Percentiles rank a stretch among this genome's conserved stretches.
These are phyloP conservation scores for Nicotiana sylvestris DNA, from an alignment of 257 asterid genomes.

Conservation along the genomic window DNA sequence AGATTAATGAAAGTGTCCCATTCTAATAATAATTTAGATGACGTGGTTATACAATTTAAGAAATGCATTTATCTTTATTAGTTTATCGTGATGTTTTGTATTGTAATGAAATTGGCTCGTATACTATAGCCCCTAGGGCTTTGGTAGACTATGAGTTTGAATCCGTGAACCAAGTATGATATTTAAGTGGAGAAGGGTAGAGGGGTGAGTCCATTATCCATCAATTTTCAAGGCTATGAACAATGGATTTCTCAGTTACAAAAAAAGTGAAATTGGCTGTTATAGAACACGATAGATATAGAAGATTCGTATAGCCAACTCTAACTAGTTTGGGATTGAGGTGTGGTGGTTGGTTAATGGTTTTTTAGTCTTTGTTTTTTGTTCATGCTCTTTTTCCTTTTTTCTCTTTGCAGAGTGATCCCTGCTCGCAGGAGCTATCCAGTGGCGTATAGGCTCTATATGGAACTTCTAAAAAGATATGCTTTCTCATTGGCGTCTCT, in stretches of 20 bases:
- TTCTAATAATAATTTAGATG: not conserved
- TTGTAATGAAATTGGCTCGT: not conserved
- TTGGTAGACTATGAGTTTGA: not conserved
- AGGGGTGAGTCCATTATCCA: not conserved
- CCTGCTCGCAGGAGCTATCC: slow-evolving; percentile 68
- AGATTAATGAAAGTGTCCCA: not conserved
- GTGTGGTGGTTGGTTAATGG: not conserved
- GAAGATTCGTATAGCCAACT: not conserved
- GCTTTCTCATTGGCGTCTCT: slow-evolving; percentile 69
- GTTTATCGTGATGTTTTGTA: not conserved
- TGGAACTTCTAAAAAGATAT: slow-evolving; percentile 82
- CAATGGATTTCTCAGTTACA: not conserved
- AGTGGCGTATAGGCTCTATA: slow-evolving; percentile 72
- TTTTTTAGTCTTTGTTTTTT: slow-evolving; percentile 1
- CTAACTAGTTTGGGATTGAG: not conserved
- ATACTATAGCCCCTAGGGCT: not conserved
- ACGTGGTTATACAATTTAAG: not conserved
- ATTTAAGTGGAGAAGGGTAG: not conserved
- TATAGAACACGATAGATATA: not conserved
- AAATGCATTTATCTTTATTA: not conserved
- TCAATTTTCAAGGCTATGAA: not conserved
- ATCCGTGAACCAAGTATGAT: not conserved
- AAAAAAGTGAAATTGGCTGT: not conserved
- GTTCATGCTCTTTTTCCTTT: not conserved
- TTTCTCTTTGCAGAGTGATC: slow-evolving; percentile 50